These are phyloP conservation scores for Plasmodiophora brassicae DNA, from an alignment of 208 protist species.

Conservation along the genomic window DNA sequence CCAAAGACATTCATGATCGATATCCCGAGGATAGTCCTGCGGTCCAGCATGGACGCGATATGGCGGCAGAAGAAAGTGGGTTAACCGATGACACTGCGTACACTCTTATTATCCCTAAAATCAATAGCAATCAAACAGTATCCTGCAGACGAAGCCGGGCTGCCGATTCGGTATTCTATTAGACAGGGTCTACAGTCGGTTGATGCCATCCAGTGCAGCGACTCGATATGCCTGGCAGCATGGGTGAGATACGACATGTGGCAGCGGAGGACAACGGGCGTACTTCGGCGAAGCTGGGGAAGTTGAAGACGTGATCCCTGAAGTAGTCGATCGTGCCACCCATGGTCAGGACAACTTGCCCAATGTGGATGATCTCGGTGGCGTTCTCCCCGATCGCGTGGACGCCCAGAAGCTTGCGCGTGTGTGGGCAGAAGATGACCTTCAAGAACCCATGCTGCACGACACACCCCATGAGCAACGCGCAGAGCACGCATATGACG, in stretches of 20 bases:
- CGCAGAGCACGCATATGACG: too few relatives aligned
- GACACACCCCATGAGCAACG: too few relatives aligned
- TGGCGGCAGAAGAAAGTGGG: too few relatives aligned
- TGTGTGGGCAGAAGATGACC: slow-evolving; percentile 1
- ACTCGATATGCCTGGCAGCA: background rate
- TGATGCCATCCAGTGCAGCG: background rate
- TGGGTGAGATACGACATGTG: background rate
- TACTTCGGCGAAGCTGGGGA: background rate
- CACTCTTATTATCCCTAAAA: too few relatives aligned
- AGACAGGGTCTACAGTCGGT: background rate
- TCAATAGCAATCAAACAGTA: too few relatives aligned
- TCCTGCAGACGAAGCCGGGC: too few relatives aligned
- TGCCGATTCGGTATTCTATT: too few relatives aligned
- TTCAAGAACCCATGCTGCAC: background rate
- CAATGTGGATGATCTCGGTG: slow-evolving; percentile 30
- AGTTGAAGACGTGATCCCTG: slow-evolving; percentile 26
- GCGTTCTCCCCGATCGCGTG: slow-evolving; percentile 17
- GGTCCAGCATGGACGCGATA: too few relatives aligned
- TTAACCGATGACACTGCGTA: too few relatives aligned
- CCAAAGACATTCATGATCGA: too few relatives aligned
- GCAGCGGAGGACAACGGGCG: background rate
- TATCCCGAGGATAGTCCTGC: too few relatives aligned
- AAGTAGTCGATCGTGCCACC: slow-evolving; percentile 14
- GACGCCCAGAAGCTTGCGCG: background rate
- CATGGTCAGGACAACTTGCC: background rate